Conservation (phyloP, 1,139 yeast species). For the Geotrichum aggregatum region DNA sequence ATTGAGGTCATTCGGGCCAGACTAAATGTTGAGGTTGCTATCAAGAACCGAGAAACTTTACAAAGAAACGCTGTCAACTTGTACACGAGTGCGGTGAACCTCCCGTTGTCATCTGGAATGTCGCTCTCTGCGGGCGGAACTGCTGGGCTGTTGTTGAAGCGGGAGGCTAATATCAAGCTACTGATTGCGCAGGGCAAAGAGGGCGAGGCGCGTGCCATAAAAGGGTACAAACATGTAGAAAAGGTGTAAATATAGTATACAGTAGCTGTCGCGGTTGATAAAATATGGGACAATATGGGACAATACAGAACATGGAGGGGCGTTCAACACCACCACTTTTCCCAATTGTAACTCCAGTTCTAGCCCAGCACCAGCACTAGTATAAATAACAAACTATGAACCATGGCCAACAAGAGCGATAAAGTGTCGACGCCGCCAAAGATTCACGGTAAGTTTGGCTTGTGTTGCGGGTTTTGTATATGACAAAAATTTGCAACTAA, state of each 20-base stretch:
- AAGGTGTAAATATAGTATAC: background rate
- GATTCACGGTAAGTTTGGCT: constrained; percentile 20
- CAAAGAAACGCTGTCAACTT: constrained; percentile 27
- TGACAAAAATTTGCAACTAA: too few relatives aligned
- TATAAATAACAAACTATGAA: too few relatives aligned
- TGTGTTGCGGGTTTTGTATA: too few relatives aligned
- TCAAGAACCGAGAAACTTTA: constrained; percentile 25
- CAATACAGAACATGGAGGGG: too few relatives aligned
- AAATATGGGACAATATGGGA: too few relatives aligned
- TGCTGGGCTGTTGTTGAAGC: constrained; percentile 5
- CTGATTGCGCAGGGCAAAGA: background rate
- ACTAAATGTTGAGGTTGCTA: constrained; percentile 26
- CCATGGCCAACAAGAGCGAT: constrained; percentile 16
- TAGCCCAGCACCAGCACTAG: background rate
- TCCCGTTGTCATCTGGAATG: constrained; percentile 7
- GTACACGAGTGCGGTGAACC: constrained; percentile 27
- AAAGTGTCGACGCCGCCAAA: constrained; percentile 19
- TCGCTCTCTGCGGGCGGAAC: constrained; percentile 5
- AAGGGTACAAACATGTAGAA: background rate
- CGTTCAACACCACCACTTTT: constrained; percentile 3
- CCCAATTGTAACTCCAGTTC: background rate
- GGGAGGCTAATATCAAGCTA: constrained; percentile 7
- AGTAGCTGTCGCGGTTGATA: too few relatives aligned
- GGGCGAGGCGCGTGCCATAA: constrained; percentile 1
- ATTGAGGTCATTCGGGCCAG: constrained; percentile 29